A percentile compares a stretch with the other conserved stretches of the same genome.
Conservation (phyloP, 2,329 filamentous ascomycete genomes). For the Sporothrix globosa region DNA sequence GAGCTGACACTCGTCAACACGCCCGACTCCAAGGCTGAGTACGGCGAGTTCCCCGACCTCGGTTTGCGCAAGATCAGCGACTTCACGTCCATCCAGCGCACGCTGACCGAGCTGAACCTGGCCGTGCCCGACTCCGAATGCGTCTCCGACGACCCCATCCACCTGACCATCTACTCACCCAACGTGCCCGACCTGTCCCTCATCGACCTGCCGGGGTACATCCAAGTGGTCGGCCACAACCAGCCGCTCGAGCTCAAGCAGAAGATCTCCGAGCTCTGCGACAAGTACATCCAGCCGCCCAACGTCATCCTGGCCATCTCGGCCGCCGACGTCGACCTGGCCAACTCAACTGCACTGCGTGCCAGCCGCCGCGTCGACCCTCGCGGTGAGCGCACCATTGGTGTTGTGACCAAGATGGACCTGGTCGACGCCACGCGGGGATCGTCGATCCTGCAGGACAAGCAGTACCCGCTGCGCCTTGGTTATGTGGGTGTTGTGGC, state of each 20-base stretch:
- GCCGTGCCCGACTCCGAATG: constrained; percentile 90
- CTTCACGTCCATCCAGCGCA: constrained; percentile 89
- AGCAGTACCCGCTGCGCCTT: constrained; percentile 90
- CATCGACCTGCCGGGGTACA: constrained; percentile 96
- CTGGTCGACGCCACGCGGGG: constrained; percentile 84
- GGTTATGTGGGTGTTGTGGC: constrained; percentile 96
- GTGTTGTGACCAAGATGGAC: constrained; percentile 99
- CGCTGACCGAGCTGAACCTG: constrained; percentile 89
- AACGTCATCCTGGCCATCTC: constrained; percentile 98
- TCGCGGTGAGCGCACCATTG: constrained; percentile 91
- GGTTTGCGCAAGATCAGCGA: constrained; percentile 88
- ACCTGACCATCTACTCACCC: constrained; percentile 91
- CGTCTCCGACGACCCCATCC: constrained; percentile 95
- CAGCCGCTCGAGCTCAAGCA: constrained; percentile 91
- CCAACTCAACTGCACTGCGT: constrained; percentile 89
- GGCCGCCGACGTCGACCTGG: constrained; percentile 93
- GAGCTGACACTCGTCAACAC: constrained; percentile 96
- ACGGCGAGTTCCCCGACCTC: constrained; percentile 93
- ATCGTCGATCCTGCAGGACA: constrained; percentile 76
- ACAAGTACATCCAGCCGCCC: constrained; percentile 95
- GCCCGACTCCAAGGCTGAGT: constrained; percentile 81
- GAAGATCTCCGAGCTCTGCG: constrained; percentile 93
- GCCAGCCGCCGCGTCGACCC: constrained; percentile 92
- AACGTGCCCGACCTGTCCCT: constrained; percentile 93
- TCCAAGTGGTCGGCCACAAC: constrained; percentile 89